Percentiles rank a stretch among this genome's conserved stretches.
phyloP scores from a whole-genome alignment of 768 basidiomycete species.

The Hygrophorus pudorinus region DNA sequence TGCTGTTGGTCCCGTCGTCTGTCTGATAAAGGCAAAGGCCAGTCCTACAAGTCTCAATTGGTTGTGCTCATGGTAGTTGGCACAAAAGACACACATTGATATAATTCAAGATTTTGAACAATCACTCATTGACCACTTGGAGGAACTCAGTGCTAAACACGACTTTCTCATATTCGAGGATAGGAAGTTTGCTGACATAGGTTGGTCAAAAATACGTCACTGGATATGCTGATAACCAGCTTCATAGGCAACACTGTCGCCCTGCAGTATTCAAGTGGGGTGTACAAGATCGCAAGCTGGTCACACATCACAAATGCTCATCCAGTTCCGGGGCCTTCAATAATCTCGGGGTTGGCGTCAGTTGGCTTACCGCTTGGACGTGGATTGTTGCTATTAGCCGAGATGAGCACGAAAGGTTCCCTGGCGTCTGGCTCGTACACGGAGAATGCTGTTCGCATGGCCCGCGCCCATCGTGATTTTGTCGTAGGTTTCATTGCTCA shows the following conservation, averaged over 20 bases:
- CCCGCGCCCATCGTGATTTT: slow-evolving; percentile 69
- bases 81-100: slow-evolving; percentile 85
- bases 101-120: slow-evolving; percentile 87
- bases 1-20: slow-evolving; percentile 80
- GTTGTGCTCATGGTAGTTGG: slow-evolving; percentile 17
- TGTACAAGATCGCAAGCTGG: slow-evolving; percentile 93
- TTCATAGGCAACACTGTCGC: slow-evolving; percentile 86
- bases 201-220: slow-evolving; percentile 30
- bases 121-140: slow-evolving; percentile 57
- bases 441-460: slow-evolving; percentile 78
- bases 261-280: slow-evolving; percentile 87
- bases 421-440: slow-evolving; percentile 83
- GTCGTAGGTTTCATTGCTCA: slow-evolving; percentile 97
- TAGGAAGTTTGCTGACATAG: slow-evolving; percentile 98
- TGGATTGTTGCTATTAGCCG: slow-evolving; percentile 84
- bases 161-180: slow-evolving; percentile 98
- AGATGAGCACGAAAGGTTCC: slow-evolving; percentile 90
- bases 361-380: slow-evolving; percentile 79
- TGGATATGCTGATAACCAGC: slow-evolving; percentile 6
- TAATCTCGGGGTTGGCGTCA: slow-evolving; percentile 81
- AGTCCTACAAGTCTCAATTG: slow-evolving; percentile 11
- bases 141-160: slow-evolving; percentile 63
- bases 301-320: slow-evolving; percentile 97
- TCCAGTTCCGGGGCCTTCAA: slow-evolving; percentile 89
- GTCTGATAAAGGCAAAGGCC: slow-evolving; percentile 80